A percentile compares a stretch with the other conserved stretches of the same genome.
phyloP scores from a whole-genome alignment of 129 eudicot genomes.

The Saussurea involucrata region DNA sequence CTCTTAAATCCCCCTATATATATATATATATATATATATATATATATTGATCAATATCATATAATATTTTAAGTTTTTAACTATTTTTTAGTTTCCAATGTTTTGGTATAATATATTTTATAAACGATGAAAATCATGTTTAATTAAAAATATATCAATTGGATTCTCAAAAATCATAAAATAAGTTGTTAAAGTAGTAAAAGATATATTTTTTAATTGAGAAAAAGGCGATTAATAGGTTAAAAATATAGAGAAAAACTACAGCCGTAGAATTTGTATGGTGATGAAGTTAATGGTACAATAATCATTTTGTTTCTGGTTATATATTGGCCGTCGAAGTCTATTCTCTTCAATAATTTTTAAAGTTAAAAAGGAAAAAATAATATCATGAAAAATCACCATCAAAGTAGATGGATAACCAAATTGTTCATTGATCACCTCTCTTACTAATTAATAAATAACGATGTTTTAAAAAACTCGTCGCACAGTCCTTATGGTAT shows the following conservation, averaged over 20 bases:
- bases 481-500: too few species aligned
- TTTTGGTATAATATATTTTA: background rate
- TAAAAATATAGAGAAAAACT: background rate
- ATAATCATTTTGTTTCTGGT: constrained; percentile 5
- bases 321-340: constrained; percentile 24
- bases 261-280: constrained; percentile 24
- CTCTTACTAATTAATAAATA: background rate
- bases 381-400: background rate
- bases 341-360: constrained; percentile 1
- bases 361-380: background rate
- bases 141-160: background rate
- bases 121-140: background rate
- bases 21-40: too few species aligned
- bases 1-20: too few species aligned
- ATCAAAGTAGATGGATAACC: constrained; percentile 14
- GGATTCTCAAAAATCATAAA: background rate
- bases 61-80: background rate
- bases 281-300: constrained; percentile 2
- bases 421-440: constrained; percentile 6
- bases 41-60: too few species aligned
- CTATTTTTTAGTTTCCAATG: background rate
- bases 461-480: too few species aligned
- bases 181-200: background rate
- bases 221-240: background rate
- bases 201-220: background rate